Evolutionary conservation across 345 rosid genomes (phyloP).

Genomic region (Eucalyptus cladocalyx): DNA sequence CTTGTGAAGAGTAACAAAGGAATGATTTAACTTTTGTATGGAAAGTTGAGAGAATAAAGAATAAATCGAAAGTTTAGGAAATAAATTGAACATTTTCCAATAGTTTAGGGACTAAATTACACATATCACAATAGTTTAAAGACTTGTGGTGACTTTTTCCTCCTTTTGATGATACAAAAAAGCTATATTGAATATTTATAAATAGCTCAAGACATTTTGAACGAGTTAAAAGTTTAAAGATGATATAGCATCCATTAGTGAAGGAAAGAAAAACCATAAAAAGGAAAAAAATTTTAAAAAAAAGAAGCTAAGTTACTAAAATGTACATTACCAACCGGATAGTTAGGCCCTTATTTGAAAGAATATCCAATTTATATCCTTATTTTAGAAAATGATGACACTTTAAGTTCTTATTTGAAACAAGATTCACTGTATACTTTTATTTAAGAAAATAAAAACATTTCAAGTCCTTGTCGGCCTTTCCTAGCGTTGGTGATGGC

Average conservation of each 20-base stretch:
- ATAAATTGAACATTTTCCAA: neutral
- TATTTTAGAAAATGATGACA: too few relatives aligned
- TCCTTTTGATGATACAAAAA: too few relatives aligned
- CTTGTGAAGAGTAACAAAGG: neutral
- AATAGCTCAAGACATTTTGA: neutral
- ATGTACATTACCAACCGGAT: rapidly evolving
- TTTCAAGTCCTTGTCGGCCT: too few relatives aligned
- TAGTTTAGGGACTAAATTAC: neutral
- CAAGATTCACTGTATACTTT: rapidly evolving
- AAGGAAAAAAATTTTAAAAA: rapidly evolving
- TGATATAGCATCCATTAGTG: too few relatives aligned
- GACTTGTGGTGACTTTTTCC: neutral
- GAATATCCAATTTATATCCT: rapidly evolving
- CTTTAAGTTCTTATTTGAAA: rapidly evolving
- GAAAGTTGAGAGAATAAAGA: neutral
- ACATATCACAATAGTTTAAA: neutral
- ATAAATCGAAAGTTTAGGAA: neutral
- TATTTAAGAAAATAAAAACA: too few relatives aligned
- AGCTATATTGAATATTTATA: neutral
- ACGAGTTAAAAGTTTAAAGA: too few relatives aligned
- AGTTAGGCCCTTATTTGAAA: too few relatives aligned
- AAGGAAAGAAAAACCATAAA: too few relatives aligned
- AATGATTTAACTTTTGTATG: too few relatives aligned
- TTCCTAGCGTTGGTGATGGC: rapidly evolving
- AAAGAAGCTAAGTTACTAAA: too few relatives aligned